Evolutionary conservation across 805 yeast species (phyloP).

Genomic region (Cyberlindnera bimundalis): DNA sequence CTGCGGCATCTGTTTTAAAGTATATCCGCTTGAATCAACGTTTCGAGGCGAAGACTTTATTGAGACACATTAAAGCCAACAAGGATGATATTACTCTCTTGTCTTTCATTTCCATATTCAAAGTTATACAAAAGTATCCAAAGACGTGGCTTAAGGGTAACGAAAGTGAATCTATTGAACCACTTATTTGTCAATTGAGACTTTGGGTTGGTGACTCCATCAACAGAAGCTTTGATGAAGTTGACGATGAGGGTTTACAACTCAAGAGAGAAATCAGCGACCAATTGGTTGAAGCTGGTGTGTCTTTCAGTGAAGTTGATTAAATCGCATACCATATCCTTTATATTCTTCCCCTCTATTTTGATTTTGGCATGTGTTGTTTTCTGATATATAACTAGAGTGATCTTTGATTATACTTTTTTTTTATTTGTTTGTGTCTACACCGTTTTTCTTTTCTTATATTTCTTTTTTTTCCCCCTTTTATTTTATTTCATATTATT

Average conservation of each 20-base stretch:
- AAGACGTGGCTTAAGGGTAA: slow-evolving; percentile 21
- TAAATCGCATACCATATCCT: not conserved
- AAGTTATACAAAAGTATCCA: slow-evolving; percentile 26
- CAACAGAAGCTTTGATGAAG: slow-evolving; percentile 23
- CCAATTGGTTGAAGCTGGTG: slow-evolving; percentile 27
- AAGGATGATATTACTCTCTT: slow-evolving; percentile 24
- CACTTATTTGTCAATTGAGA: slow-evolving; percentile 25
- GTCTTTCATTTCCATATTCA: slow-evolving; percentile 28
- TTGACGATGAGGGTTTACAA: slow-evolving; percentile 22
- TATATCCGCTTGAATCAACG: slow-evolving; percentile 19
- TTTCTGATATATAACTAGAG: no score
- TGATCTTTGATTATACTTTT: no score
- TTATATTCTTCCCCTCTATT: not conserved
- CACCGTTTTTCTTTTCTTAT: no score
- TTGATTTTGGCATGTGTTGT: not conserved
- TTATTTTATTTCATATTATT: no score
- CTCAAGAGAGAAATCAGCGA: slow-evolving; percentile 31
- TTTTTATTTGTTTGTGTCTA: no score
- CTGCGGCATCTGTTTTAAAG: slow-evolving; percentile 24
- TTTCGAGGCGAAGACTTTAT: slow-evolving; percentile 15
- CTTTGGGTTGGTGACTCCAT: slow-evolving; percentile 30
- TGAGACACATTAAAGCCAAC: slow-evolving; percentile 20
- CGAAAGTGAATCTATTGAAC: slow-evolving; percentile 20
- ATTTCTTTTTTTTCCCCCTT: no score
- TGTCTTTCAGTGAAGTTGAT: slow-evolving; percentile 21